A percentile compares a stretch with the other conserved stretches of the same genome.
Conservation (phyloP, 345 rosid species). For the Chamaenerion angustifolium region DNA sequence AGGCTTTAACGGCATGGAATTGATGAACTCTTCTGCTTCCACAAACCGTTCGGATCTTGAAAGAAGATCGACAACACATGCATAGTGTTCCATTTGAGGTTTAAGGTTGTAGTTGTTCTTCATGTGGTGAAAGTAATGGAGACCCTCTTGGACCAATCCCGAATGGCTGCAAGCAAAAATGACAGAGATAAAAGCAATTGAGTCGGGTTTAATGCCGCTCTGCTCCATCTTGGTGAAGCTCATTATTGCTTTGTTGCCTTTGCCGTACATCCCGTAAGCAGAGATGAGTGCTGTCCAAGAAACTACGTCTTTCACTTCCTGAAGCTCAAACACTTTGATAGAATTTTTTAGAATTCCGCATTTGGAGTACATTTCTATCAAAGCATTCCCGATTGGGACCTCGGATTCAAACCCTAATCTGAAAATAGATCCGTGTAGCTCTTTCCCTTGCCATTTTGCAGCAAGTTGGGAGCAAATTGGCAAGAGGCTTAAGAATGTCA, state of each 20-base stretch:
- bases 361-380: slow-evolving; percentile 62
- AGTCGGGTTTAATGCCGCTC: slow-evolving; percentile 38
- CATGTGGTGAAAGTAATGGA: slow-evolving; percentile 37
- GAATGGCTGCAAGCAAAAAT: slow-evolving; percentile 67
- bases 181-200: slow-evolving; percentile 37
- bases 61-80: slow-evolving; percentile 60
- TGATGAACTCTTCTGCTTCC: slow-evolving; percentile 30
- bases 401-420: slow-evolving; percentile 38
- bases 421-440: slow-evolving; percentile 40
- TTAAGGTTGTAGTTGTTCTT: slow-evolving; percentile 29
- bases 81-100: slow-evolving; percentile 55
- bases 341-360: slow-evolving; percentile 38
- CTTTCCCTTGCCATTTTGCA: slow-evolving; percentile 47
- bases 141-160: slow-evolving; percentile 62
- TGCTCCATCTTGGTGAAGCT: slow-evolving; percentile 38
- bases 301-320: slow-evolving; percentile 55
- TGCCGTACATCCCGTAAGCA: slow-evolving; percentile 56
- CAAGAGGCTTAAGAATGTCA: slow-evolving; percentile 37
- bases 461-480: slow-evolving; percentile 46
- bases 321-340: slow-evolving; percentile 24
- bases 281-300: slow-evolving; percentile 56
- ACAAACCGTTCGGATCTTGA: slow-evolving; percentile 46
- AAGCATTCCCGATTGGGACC: slow-evolving; percentile 38
- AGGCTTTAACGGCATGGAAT: slow-evolving; percentile 49
- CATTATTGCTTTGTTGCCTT: slow-evolving; percentile 39